Percentiles rank a stretch among this genome's conserved stretches.
phyloP scores from a whole-genome alignment of 441 rosid genomes.

The Arabidopsis lyrata region DNA sequence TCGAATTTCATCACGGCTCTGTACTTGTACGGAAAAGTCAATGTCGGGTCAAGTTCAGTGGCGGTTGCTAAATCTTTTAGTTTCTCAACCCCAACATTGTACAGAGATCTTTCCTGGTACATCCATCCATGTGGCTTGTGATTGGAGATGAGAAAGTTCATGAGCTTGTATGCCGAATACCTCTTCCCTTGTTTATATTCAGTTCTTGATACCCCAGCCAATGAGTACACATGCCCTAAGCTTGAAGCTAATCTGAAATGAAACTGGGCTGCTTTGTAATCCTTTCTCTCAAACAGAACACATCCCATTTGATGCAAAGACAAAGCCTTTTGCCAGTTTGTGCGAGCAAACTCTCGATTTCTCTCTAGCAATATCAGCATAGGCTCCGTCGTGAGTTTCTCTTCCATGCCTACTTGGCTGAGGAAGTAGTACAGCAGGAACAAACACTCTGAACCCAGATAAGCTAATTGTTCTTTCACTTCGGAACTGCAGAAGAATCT shows the following conservation, averaged over 20 bases:
- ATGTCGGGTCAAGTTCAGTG: slow-evolving; percentile 70
- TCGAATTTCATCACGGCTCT: slow-evolving; percentile 61
- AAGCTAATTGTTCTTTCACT: slow-evolving; percentile 56
- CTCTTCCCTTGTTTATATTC: slow-evolving; percentile 65
- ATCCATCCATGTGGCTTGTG: slow-evolving; percentile 73
- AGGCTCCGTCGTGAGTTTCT: slow-evolving; percentile 48
- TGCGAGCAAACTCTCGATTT: slow-evolving; percentile 57
- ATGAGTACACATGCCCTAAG: slow-evolving; percentile 68
- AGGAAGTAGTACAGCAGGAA: slow-evolving; percentile 68
- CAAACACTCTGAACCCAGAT: slow-evolving; percentile 57
- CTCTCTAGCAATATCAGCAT: slow-evolving; percentile 61
- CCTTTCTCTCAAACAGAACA: slow-evolving; percentile 61
- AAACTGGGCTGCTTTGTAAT: slow-evolving; percentile 55
- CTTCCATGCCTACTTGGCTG: slow-evolving; percentile 68
- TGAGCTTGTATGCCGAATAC: slow-evolving; percentile 61
- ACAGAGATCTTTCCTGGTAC: slow-evolving; percentile 75
- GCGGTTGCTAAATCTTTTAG: slow-evolving; percentile 60
- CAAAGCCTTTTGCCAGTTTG: slow-evolving; percentile 66
- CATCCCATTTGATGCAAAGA: slow-evolving; percentile 71
- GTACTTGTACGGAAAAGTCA: slow-evolving; percentile 65
- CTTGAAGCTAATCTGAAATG: slow-evolving; percentile 67
- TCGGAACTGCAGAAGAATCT: slow-evolving; percentile 59
- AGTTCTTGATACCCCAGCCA: slow-evolving; percentile 66
- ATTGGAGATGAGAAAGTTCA: slow-evolving; percentile 56
- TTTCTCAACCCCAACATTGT: slow-evolving; percentile 60